Evolutionary conservation across 345 rosid species (phyloP).

Genomic region (Gossypium mustelinum): DNA sequence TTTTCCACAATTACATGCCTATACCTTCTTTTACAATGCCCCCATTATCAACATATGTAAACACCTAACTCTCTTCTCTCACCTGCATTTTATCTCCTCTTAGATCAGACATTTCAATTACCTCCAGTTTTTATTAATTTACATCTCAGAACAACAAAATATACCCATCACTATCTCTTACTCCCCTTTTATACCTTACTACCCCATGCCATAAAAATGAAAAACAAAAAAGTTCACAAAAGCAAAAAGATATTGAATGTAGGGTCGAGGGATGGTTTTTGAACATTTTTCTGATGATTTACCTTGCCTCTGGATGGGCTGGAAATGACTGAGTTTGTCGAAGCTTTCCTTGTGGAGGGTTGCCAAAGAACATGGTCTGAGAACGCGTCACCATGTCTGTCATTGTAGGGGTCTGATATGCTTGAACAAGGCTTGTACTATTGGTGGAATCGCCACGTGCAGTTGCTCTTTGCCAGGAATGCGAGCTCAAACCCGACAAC

Average conservation of each 20-base stretch:
- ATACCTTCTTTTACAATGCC: constrained; percentile 34
- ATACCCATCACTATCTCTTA: constrained; percentile 25
- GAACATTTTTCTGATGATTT: constrained; percentile 11
- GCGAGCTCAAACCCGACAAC: constrained; percentile 95
- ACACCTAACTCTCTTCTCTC: not conserved
- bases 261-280: constrained; percentile 15
- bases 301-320: constrained; percentile 56
- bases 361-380: constrained; percentile 61
- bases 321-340: constrained; percentile 69
- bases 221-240: constrained; percentile 13
- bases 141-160: constrained; percentile 29
- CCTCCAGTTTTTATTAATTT: constrained; percentile 36
- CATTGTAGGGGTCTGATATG: constrained; percentile 93
- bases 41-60: constrained; percentile 22
- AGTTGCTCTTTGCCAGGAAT: constrained; percentile 99
- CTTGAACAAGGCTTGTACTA: constrained; percentile 71
- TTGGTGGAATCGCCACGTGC: constrained; percentile 92
- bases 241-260: not conserved
- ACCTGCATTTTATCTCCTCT: not conserved
- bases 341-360: constrained; percentile 54
- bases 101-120: not conserved
- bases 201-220: constrained; percentile 20
- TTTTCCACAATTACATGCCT: constrained; percentile 39
- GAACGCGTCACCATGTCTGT: constrained; percentile 92
- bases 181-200: constrained; percentile 20